These are phyloP conservation scores for Tylopilus sp. DNA, from an alignment of 768 basidiomycete species.

Conservation along the genomic window DNA sequence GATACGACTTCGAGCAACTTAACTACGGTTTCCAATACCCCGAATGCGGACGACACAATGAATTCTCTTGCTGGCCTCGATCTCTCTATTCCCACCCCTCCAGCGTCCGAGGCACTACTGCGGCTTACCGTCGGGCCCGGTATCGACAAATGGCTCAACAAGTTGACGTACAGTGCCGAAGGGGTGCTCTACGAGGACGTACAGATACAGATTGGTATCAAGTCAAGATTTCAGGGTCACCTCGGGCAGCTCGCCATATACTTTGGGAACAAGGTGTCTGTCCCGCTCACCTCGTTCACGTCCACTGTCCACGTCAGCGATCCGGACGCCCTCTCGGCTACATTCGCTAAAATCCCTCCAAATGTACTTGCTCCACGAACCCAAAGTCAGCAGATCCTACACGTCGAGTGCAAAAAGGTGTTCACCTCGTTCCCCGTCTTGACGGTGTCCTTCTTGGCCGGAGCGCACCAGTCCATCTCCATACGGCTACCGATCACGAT, in stretches of 20 bases:
- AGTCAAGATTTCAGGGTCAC: constrained; percentile 94
- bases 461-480: constrained; percentile 83
- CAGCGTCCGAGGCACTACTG: constrained; percentile 31
- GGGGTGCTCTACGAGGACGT: constrained; percentile 95
- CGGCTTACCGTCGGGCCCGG: constrained; percentile 65
- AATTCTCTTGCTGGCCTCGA: constrained; percentile 83
- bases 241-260: constrained; percentile 93
- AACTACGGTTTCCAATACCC: constrained; percentile 33
- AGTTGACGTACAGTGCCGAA: constrained; percentile 72
- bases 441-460: constrained; percentile 87
- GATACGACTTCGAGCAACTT: constrained; percentile 35
- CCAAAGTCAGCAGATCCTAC: constrained; percentile 90
- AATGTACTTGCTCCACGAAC: constrained; percentile 75
- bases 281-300: constrained; percentile 88
- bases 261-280: constrained; percentile 91
- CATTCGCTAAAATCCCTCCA: constrained; percentile 89
- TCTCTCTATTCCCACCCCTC: constrained; percentile 38
- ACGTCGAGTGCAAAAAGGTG: constrained; percentile 90
- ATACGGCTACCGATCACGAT: constrained; percentile 83
- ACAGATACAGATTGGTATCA: constrained; percentile 93
- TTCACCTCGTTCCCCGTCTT: constrained; percentile 78
- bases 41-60: constrained; percentile 55
- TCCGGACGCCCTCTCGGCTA: constrained; percentile 70
- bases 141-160: constrained; percentile 87
- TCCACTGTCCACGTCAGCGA: constrained; percentile 73